phyloP scores from a whole-genome alignment of 495 filamentous ascomycete genomes.

The Xylaria flabelliformis region DNA sequence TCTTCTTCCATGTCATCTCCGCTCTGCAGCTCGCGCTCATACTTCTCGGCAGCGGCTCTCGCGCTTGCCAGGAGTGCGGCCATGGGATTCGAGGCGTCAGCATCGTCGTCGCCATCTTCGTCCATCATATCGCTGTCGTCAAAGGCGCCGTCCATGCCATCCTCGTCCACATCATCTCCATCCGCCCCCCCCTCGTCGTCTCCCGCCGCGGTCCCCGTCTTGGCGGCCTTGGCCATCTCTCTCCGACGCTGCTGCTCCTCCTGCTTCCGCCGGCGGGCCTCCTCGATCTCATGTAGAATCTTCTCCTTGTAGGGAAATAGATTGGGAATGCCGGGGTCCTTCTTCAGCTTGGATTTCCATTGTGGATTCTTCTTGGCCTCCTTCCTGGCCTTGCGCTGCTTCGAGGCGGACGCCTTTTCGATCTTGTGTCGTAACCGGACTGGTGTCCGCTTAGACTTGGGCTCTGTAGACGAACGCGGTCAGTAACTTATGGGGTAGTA shows the following conservation, averaged over 20 bases:
- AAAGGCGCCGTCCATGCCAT: conserved; percentile 53
- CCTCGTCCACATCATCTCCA: conserved; percentile 54
- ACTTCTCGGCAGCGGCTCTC: conserved; percentile 81
- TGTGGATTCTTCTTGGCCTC: conserved; percentile 93
- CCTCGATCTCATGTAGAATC: conserved; percentile 92
- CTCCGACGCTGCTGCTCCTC: conserved; percentile 75
- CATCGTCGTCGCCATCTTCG: conserved; percentile 59
- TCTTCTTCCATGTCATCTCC: conserved; percentile 66
- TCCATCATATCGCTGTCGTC: conserved; percentile 51
- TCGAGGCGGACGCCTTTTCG: conserved; percentile 88
- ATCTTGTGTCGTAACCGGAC: conserved; percentile 94
- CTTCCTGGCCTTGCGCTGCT: conserved; percentile 89
- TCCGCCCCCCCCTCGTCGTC: conserved; percentile 53
- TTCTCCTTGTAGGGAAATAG: conserved; percentile 98
- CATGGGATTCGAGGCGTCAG: conserved; percentile 77
- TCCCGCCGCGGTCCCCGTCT: conserved; percentile 46
- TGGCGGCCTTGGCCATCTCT: conserved; percentile 73
- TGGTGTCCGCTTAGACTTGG: conserved; percentile 89
- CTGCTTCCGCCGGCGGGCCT: conserved; percentile 75
- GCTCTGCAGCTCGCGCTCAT: conserved; percentile 67
- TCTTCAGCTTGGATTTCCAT: conserved; percentile 92
- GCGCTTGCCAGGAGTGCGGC: conserved; percentile 93
- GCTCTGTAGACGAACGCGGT: conserved; percentile 63
- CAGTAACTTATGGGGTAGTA: no score
- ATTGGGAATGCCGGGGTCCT: conserved; percentile 96